These are phyloP conservation scores for Casaregolazyma suthepensis DNA, from an alignment of 1,139 yeast species.

Conservation along the genomic window DNA sequence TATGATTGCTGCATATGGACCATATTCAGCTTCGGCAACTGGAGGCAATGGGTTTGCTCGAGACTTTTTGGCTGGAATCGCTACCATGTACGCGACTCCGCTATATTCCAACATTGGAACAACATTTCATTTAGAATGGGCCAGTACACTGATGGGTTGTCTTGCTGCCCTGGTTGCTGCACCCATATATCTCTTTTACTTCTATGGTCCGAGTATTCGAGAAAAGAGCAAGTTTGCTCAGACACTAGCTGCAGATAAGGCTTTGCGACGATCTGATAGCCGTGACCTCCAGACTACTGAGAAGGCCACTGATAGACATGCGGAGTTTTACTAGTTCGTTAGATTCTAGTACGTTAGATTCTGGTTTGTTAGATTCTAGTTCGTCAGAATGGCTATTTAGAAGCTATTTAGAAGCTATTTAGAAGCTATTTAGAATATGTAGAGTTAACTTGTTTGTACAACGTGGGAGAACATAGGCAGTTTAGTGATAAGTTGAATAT, in stretches of 20 bases:
- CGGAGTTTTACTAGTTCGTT: neutral
- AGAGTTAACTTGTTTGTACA: neutral
- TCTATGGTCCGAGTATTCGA: slow-evolving; percentile 46
- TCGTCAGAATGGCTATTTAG: too few species aligned
- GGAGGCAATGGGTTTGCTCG: slow-evolving; percentile 41
- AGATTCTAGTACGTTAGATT: too few species aligned
- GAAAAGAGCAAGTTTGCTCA: slow-evolving; percentile 39
- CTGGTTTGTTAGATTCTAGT: too few species aligned
- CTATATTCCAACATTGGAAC: slow-evolving; percentile 30
- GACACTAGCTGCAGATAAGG: slow-evolving; percentile 12
- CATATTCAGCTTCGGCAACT: slow-evolving; percentile 50
- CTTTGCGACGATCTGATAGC: neutral
- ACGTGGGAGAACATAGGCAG: neutral
- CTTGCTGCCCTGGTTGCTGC: slow-evolving; percentile 33
- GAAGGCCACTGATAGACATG: neutral
- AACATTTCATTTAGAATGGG: slow-evolving; percentile 33
- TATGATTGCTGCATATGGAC: slow-evolving; percentile 55
- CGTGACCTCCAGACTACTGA: neutral
- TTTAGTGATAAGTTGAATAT: neutral
- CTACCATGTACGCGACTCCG: slow-evolving; percentile 37
- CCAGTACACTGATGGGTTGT: slow-evolving; percentile 35
- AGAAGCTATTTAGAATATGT: neutral
- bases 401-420: too few species aligned
- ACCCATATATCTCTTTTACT: slow-evolving; percentile 36
- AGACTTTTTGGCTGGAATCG: slow-evolving; percentile 37